Evolutionary conservation across 2,329 filamentous ascomycete genomes (phyloP).

Genomic region (Paracorniculantispora psalliotae): DNA sequence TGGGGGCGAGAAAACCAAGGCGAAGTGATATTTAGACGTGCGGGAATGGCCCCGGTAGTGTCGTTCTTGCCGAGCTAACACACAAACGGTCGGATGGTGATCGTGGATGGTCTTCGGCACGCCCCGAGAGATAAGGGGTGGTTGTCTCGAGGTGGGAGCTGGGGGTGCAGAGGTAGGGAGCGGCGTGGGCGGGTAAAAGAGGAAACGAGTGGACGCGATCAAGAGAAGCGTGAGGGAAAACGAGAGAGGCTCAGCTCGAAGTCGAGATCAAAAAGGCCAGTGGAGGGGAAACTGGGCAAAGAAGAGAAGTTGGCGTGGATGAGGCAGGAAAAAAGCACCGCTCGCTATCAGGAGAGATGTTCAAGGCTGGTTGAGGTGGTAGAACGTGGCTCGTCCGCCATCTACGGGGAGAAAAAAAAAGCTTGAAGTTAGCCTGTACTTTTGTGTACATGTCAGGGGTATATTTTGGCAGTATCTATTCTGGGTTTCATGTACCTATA

Average conservation of each 20-base stretch:
- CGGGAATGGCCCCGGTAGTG: not conserved
- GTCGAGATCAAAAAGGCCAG: not conserved
- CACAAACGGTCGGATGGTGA: not conserved
- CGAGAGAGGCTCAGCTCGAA: not conserved
- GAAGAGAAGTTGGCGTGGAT: not conserved
- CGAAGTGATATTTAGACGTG: not conserved
- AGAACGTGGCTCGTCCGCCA: constrained; percentile 9
- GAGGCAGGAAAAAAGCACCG: constrained; percentile 1
- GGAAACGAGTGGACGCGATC: constrained; percentile 12
- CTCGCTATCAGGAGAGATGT: constrained; percentile 4
- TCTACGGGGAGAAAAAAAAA: constrained; percentile 4
- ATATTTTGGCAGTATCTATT: too few relatives aligned
- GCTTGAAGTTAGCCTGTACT: not conserved
- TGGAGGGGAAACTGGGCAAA: not conserved
- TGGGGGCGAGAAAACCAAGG: not conserved
- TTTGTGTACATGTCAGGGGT: not conserved
- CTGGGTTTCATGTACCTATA: too few relatives aligned
- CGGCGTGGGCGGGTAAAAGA: not conserved
- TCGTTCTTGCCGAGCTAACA: not conserved
- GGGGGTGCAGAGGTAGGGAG: constrained; percentile 3
- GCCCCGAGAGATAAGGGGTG: constrained; percentile 4
- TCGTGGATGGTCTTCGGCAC: not conserved
- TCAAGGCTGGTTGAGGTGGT: not conserved
- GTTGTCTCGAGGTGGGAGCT: not conserved
- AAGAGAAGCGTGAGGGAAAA: not conserved